Conservation (phyloP, 129 eudicot genomes). For the Oenanthe sinensis region DNA sequence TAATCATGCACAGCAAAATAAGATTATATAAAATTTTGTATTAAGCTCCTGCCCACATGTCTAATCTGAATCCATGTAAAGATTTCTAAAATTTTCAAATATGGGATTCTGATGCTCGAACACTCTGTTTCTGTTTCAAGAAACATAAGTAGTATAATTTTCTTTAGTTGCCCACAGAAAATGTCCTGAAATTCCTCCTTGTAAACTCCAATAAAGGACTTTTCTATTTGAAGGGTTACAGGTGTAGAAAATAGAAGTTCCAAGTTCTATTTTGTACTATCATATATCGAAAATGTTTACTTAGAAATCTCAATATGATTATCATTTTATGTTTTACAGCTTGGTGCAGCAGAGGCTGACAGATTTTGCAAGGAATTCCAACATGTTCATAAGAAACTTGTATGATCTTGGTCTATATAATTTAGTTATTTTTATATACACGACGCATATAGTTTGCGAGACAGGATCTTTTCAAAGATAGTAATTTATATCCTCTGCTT, state of each 20-base stretch:
- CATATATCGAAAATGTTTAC: neutral
- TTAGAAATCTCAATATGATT: neutral
- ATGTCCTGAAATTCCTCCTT: neutral
- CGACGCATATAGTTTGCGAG: neutral
- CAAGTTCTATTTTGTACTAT: neutral
- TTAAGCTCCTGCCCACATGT: neutral
- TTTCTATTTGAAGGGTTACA: neutral
- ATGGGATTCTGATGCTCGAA: neutral
- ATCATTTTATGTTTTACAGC: constrained; percentile 22
- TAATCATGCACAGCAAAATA: too few species aligned
- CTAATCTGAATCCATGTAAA: neutral
- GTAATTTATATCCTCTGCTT: neutral
- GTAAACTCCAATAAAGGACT: neutral
- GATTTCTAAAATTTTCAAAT: neutral
- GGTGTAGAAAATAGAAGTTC: neutral
- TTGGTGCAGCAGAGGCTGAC: constrained; percentile 67
- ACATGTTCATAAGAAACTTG: constrained; percentile 61
- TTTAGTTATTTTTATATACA: neutral
- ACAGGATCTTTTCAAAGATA: neutral
- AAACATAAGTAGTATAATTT: neutral
- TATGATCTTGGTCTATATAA: constrained; percentile 18
- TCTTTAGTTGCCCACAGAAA: neutral
- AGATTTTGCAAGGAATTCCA: constrained; percentile 73
- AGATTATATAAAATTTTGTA: too few species aligned
- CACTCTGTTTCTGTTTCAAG: neutral